Base-by-base conservation (phyloP, 331 rosid species). In the Dryas integrifolia region DNA sequence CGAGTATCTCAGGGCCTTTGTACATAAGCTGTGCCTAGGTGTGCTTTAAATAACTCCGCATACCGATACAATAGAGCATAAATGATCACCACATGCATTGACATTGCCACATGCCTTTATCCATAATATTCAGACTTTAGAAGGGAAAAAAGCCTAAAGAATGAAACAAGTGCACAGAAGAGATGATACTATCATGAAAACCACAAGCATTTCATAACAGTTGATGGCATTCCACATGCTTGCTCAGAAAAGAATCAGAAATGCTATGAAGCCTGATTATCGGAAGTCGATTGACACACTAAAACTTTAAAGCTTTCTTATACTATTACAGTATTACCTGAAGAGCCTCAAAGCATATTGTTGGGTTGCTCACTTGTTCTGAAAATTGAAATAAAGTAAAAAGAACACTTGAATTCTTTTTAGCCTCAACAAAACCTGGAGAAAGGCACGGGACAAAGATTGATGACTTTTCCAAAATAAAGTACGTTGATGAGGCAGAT, bases 311-410 rank as follows among this genome's bases (percentile, higher is more conserved):
- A 65, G 61, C 40, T 66, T 66, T 50, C 74, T 15, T 47, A n/a
- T 41, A 65, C 63, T 75, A 80, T 82, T 39, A 62, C 48, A 62
- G 47, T 41, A 40, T 58, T 58, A 91, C 97, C 98, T 91, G 98
- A 65, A 94, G 98, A 62, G 98, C 88, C 86, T 94, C 98, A 51
- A 91, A 86, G 90, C 96, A 88, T 76, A 89, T 80, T 38, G 88
- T 76, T 40, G 88, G 85, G 72, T 80, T 82, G 84, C 78, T 86
- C 81, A 72, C 68, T 73, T 86, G 85, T 83, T 84, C 77, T 40
- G 96, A 80, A 78, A 82, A 85, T 71, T 79, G 79, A 76, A 91
- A 85, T 71, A 94, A 79, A 45, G 76, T 77, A 77, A 21, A 77
- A 76, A 91, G 85, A 76, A 91, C 87, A 77, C 87, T 86, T 0